Conservation (phyloP, 2,329 filamentous ascomycete genomes). For the Sphaerostilbella broomeana region DNA sequence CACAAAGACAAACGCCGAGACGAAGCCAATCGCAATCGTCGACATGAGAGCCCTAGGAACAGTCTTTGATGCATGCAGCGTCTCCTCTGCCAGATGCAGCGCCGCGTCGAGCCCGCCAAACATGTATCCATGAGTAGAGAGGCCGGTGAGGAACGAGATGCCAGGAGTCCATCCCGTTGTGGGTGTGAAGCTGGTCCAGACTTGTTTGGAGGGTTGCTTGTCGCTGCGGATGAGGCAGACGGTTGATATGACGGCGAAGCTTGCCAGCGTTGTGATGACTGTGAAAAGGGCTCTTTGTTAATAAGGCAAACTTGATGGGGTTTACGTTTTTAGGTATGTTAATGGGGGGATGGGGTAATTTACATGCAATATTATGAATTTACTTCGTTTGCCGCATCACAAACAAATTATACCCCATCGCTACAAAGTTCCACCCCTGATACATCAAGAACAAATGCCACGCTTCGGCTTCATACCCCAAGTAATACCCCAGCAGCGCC, state of each 20-base stretch:
- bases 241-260: background rate
- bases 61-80: slow-evolving; percentile 22
- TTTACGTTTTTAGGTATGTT: too few relatives aligned
- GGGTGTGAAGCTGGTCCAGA: slow-evolving; percentile 27
- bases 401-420: slow-evolving; percentile 7
- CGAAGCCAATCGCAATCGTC: slow-evolving; percentile 27
- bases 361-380: slow-evolving; percentile 9
- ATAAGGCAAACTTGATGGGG: too few relatives aligned
- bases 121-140: slow-evolving; percentile 32
- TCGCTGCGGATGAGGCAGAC: slow-evolving; percentile 7
- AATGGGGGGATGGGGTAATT: too few relatives aligned
- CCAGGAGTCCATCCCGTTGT: slow-evolving; percentile 23
- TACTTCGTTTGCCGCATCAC: slow-evolving; percentile 8
- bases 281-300: too few relatives aligned
- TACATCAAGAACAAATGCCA: slow-evolving; percentile 11
- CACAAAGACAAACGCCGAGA: slow-evolving; percentile 26
- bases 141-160: slow-evolving; percentile 32
- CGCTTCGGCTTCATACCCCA: background rate
- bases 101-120: slow-evolving; percentile 31
- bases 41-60: slow-evolving; percentile 29
- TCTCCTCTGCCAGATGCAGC: slow-evolving; percentile 33
- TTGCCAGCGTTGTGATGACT: slow-evolving; percentile 4
- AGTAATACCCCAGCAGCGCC: slow-evolving; percentile 3
- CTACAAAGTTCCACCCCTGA: background rate
- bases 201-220: slow-evolving; percentile 11